Base-by-base conservation (phyloP, 2,329 filamentous ascomycete genomes). In the Acrodontium crateriforme region DNA sequence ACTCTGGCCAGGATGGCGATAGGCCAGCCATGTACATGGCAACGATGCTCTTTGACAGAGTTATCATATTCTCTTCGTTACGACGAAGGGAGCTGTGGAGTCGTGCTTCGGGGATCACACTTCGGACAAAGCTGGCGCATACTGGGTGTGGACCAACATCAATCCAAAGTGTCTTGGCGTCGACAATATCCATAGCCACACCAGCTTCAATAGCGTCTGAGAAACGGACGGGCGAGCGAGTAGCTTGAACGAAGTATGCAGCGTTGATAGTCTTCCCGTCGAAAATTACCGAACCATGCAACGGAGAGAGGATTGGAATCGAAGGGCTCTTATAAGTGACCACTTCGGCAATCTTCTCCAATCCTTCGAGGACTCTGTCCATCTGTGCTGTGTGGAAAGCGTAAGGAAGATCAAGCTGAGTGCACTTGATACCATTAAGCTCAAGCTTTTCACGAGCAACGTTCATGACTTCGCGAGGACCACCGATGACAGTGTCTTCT, bases 11-110 rank as follows among this genome's bases (percentile, higher is more conserved):
- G 52, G 50, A 12, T 55, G 52, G 26, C 63, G 53, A 9, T 58
- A 59, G 6, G 58, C 45, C 2, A 74, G 49, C 41, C 3, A 58
- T n/a, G n/a, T 20, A n/a, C 8, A 1, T 54, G 49, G 13, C 63
- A 55, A 2, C 49, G 49, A 2, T 43, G 34, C 32, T 62, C 54
- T 20, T 8, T 8, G 18, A 8, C 35, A 67, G 8, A n/a, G 18
- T 20, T 8, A n/a, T n/a, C 18, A 8, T 8, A 20, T 20, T 20
- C 8, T 20, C n/a, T n/a, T 20, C 18, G 8, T 20, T n/a, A 20
- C 18, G 18, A n/a, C 18, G 18, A 8, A 20, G 8, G n/a, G 18
- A 20, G n/a, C 8, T 8, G 8, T 8, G n/a, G 32, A 1, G 49
- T 12, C 18, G 12, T 12, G 14, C 15, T 9, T 13, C 12, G 6